Evolutionary conservation across 176 grass and related monocot species (phyloP), one percentile per base, ranked within the genome.

Genomic region (Areca catechu): DNA sequence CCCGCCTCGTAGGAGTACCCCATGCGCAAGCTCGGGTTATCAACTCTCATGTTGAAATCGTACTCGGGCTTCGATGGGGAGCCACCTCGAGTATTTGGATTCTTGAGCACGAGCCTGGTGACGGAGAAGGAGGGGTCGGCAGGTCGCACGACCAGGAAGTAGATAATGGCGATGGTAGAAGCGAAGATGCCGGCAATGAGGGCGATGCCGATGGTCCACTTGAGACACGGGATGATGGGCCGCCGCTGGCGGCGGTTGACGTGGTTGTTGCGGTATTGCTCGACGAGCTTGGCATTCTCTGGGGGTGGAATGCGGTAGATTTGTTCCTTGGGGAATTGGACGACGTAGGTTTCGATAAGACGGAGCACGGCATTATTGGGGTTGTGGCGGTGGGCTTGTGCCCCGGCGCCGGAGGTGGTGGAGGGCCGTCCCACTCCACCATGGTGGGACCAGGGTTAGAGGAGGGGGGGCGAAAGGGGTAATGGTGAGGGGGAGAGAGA

Each of bases 261-360:
- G 0, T 12, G 58, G 48, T 70, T 66, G 48, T 62, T 49, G 3
- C 82, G 81, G 63, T 95, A 95, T 9, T 76, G 76, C 63, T 95
- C 85, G 43, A 70, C 82, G 62, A 89, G 67, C 53, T 63, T 67
- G 0, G 90, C 90, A 74, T 95, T 95, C 79, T 95, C 85, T 6
- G 90, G 90, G 1, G 90, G 90, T 12, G 90, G 90, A 7, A 95
- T 66, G 16, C 76, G 85, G 82, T 89, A 95, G 73, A 95, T 80
- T 70, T 95, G 90, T 17, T 95, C 90, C 79, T 89, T 95, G 16
- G 80, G 85, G 17, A 95, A 82, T 28, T 89, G 71, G 60, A 95
- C 79, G 37, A 95, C 65, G 76, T 95, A 95, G 19, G 82, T 95
- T 27, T 80, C 70, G 49, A 57, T 43, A 16, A 50, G 52, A 12